Evolutionary conservation across 352 stramenopile genomes (phyloP), one percentile per base, ranked within the genome.

Genomic region (Globisporangium nagaii): DNA sequence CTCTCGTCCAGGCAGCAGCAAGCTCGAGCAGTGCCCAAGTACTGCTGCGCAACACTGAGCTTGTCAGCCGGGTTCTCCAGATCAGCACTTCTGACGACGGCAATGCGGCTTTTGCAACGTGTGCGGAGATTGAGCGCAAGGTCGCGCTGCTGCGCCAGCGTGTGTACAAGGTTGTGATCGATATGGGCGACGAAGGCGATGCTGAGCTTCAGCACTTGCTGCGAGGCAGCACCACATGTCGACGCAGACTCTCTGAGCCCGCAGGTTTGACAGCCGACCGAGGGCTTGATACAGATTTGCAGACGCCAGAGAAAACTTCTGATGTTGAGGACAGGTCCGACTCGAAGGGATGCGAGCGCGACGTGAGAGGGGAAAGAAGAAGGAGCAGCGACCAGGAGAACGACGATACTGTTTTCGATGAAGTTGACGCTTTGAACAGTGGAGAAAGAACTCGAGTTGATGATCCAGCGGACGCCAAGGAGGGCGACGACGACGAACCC

Each of bases 111-210:
- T 73, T 82, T 37, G 61, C 58, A 2, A 77, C 72, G 1, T 58
- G 79, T 12, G 53, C 42, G 4, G 50, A 59, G 9, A 56, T 74
- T 9, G 78, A 90, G 30, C 66, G 60, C 8, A 67, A 73, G 37
- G 50, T 76, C n/a, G 62, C 44, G 49, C 22, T 64, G 30, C 41
- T 89, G 15, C 73, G 73, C 6, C 64, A 80, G 22, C 71, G 83
- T 35, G 20, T 88, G 0, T 80, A 84, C 32, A 35, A 60, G 20
- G 59, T 77, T 17, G 42, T 81, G 24, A 35, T 79, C 9, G 65
- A 70, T 11, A 48, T 77, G 30, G 58, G 56, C 11, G 62, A 78
- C 7, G 69, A 70, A 41, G 66, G 47, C 3, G 45, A 69, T 10
- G 20, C 36, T 6, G 68, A 81, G 28, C 28, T 84, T 19, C n/a